phyloP scores from a whole-genome alignment of 2,329 filamentous ascomycete genomes.

The Moelleriella libera region DNA sequence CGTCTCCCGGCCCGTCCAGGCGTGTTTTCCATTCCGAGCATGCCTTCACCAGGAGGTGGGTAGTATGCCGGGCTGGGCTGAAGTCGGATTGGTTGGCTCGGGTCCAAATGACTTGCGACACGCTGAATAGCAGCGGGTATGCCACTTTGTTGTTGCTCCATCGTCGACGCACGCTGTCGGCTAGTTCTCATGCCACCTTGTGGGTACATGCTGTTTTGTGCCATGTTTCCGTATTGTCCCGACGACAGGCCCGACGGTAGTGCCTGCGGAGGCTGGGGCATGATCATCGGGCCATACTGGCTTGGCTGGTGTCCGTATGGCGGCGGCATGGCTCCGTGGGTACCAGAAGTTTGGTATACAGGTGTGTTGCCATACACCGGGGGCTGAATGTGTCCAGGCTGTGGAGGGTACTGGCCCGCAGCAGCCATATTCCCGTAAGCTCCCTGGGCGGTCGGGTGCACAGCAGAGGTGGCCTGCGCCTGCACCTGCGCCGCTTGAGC shows the following conservation, averaged over 20 bases:
- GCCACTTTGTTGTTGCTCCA: slow-evolving; percentile 87
- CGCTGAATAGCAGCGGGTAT: slow-evolving; percentile 88
- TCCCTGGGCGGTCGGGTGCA: slow-evolving; percentile 49
- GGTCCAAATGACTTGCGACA: slow-evolving; percentile 90
- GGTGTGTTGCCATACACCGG: slow-evolving; percentile 73
- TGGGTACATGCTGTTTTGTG: slow-evolving; percentile 41
- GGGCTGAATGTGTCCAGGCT: slow-evolving; percentile 34
- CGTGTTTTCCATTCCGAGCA: slow-evolving; percentile 48
- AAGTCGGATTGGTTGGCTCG: slow-evolving; percentile 80
- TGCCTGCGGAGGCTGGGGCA: slow-evolving; percentile 53
- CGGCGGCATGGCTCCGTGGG: slow-evolving; percentile 40
- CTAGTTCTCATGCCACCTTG: slow-evolving; percentile 57
- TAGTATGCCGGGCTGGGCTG: slow-evolving; percentile 97
- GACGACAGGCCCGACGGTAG: slow-evolving; percentile 49
- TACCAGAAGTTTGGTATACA: slow-evolving; percentile 54
- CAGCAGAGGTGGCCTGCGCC: slow-evolving; percentile 54
- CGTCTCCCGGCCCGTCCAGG: slow-evolving; percentile 50
- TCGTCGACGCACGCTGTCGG: slow-evolving; percentile 83
- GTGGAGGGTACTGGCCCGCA: slow-evolving; percentile 28
- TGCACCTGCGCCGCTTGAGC: slow-evolving; percentile 59
- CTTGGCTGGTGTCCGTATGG: slow-evolving; percentile 63
- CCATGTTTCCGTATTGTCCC: slow-evolving; percentile 44
- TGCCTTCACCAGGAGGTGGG: slow-evolving; percentile 77
- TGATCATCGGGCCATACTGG: slow-evolving; percentile 60
- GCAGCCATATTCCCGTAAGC: slow-evolving; percentile 43